Evolutionary conservation across 768 basidiomycete species (phyloP).

Genomic region (Filobasidium wieringae): DNA sequence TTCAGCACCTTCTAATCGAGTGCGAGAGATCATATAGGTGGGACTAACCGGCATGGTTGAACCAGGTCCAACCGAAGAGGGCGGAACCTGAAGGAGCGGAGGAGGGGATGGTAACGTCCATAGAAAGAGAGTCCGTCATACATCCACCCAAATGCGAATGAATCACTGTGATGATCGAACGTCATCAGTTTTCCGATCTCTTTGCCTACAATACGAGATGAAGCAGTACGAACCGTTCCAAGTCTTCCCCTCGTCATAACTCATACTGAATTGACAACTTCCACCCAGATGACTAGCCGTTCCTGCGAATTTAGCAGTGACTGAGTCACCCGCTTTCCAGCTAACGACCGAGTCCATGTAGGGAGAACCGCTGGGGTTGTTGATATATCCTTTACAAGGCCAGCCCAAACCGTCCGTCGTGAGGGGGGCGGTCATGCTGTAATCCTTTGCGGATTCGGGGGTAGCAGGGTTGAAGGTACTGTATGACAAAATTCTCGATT

Average conservation of each 20-base stretch:
- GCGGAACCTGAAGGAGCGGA: slow-evolving; percentile 34
- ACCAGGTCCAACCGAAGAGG: slow-evolving; percentile 41
- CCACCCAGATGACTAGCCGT: slow-evolving; percentile 39
- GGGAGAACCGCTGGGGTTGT: slow-evolving; percentile 18
- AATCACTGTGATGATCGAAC: slow-evolving; percentile 27
- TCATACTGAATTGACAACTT: slow-evolving; percentile 40
- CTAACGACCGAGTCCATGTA: slow-evolving; percentile 30
- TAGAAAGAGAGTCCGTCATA: slow-evolving; percentile 22
- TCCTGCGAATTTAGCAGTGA: slow-evolving; percentile 29
- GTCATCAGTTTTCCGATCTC: too few relatives aligned
- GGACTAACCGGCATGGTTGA: slow-evolving; percentile 36
- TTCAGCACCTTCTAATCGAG: background rate
- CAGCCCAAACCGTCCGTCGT: slow-evolving; percentile 30
- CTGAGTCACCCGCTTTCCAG: slow-evolving; percentile 30
- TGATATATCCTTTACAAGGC: slow-evolving; percentile 39
- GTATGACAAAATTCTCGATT: background rate
- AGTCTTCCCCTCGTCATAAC: slow-evolving; percentile 40
- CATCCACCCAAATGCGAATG: slow-evolving; percentile 38
- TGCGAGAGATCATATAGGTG: background rate
- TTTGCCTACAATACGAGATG: too few relatives aligned
- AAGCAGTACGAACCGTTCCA: slow-evolving; percentile 27
- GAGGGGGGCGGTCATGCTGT: slow-evolving; percentile 36
- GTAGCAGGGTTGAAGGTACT: slow-evolving; percentile 24
- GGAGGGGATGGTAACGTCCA: slow-evolving; percentile 33
- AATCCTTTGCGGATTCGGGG: slow-evolving; percentile 30